Evolutionary conservation across 192 early-diverging fungal species (phyloP).

Genomic region (Phycomyces blakesleeanus): DNA sequence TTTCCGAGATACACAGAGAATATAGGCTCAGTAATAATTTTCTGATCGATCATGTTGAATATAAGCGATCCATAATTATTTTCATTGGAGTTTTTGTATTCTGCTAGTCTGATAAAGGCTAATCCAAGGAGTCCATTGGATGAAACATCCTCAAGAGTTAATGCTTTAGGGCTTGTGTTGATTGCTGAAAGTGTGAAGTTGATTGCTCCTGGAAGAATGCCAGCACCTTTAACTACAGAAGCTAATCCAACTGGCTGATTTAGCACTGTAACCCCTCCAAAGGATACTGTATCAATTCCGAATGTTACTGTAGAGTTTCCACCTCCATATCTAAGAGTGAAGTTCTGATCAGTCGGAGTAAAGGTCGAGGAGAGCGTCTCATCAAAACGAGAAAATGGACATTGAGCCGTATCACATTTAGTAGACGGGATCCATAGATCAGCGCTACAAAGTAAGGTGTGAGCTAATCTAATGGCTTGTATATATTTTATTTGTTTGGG

Average conservation of each 20-base stretch:
- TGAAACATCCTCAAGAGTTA: too few relatives aligned
- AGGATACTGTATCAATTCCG: conserved; percentile 14
- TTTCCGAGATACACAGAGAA: conserved; percentile 11
- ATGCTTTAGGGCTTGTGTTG: too few relatives aligned
- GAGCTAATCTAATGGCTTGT: background rate
- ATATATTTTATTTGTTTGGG: too few relatives aligned
- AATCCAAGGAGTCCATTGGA: conserved; percentile 11
- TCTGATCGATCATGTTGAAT: conserved; percentile 7
- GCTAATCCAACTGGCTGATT: conserved; percentile 29
- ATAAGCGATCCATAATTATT: conserved; percentile 3
- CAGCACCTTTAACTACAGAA: too few relatives aligned
- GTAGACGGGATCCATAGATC: conserved; percentile 29
- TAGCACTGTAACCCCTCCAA: conserved; percentile 8
- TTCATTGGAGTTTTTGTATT: background rate
- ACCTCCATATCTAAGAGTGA: conserved; percentile 22
- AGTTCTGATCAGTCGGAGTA: background rate
- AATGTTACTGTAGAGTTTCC: conserved; percentile 16
- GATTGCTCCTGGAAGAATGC: too few relatives aligned
- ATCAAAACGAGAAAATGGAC: conserved; percentile 17
- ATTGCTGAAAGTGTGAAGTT: too few relatives aligned
- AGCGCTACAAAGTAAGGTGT: conserved; percentile 1
- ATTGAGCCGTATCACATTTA: conserved; percentile 13
- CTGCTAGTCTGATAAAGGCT: conserved; percentile 1
- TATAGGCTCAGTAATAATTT: conserved; percentile 3
- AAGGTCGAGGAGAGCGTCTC: conserved; percentile 21